Percentiles rank a stretch among this genome's conserved stretches.
These are phyloP conservation scores for Plasmodium gonderi DNA, from an alignment of 169 alveolate species.

Conservation along the genomic window DNA sequence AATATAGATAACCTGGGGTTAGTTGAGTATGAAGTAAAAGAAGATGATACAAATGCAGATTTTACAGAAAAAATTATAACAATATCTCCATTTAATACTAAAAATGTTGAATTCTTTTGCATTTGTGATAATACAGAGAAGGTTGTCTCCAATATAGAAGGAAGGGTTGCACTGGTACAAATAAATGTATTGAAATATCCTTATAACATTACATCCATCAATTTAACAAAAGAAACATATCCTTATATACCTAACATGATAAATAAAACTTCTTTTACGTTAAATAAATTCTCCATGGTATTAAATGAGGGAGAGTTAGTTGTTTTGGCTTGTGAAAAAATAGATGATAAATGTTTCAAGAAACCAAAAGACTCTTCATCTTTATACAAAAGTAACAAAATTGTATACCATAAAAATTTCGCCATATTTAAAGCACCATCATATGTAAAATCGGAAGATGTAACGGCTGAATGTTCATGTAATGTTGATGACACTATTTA, in stretches of 20 bases:
- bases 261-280: neutral
- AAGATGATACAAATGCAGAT: slow-evolving; percentile 6
- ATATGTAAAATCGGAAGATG: slow-evolving; percentile 10
- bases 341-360: slow-evolving; percentile 45
- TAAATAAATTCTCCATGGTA: slow-evolving; percentile 1
- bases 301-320: slow-evolving; percentile 33
- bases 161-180: slow-evolving; percentile 53
- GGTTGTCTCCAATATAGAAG: slow-evolving; percentile 31
- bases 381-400: slow-evolving; percentile 41
- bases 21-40: slow-evolving; percentile 37
- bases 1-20: slow-evolving; percentile 15
- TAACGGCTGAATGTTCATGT: slow-evolving; percentile 23
- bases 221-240: slow-evolving; percentile 23
- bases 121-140: slow-evolving; percentile 50
- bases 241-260: neutral
- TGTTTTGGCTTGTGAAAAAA: slow-evolving; percentile 47
- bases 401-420: slow-evolving; percentile 38
- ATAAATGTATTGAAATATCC: slow-evolving; percentile 50
- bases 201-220: slow-evolving; percentile 25
- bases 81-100: slow-evolving; percentile 47
- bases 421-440: slow-evolving; percentile 53
- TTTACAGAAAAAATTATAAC: slow-evolving; percentile 20
- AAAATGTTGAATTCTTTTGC: slow-evolving; percentile 55
- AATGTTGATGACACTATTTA: neutral
- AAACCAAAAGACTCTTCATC: neutral